phyloP scores from a whole-genome alignment of 1,284 basidiomycete species.

The Flammula alnicola region DNA sequence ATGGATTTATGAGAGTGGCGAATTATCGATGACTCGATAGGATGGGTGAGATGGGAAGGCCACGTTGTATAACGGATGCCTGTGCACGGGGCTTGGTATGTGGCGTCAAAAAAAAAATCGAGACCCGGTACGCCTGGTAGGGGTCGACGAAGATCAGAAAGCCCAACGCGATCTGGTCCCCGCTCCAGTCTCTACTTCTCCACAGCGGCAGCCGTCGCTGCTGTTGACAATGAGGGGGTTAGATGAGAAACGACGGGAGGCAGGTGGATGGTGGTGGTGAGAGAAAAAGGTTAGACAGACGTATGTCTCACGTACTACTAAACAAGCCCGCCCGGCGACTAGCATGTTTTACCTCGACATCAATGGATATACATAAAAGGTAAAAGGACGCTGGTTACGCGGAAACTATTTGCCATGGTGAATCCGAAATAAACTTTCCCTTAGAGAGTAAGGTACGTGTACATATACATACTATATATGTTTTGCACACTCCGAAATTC shows the following conservation, averaged over 20 bases:
- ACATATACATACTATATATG: neutral
- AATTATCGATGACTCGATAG: neutral
- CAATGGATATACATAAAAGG: neutral
- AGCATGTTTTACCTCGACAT: slow-evolving; percentile 5
- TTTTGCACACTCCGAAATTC: neutral
- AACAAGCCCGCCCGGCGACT: slow-evolving; percentile 1
- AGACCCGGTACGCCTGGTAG: slow-evolving; percentile 1
- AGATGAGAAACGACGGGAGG: neutral
- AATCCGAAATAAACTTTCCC: slow-evolving; percentile 4
- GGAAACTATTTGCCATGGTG: neutral
- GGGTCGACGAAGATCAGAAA: neutral
- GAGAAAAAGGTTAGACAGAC: neutral
- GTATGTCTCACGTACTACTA: slow-evolving; percentile 3
- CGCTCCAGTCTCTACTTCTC: too few relatives aligned
- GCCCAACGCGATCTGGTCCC: neutral
- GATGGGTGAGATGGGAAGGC: neutral
- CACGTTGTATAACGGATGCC: neutral
- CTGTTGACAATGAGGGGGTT: too few relatives aligned
- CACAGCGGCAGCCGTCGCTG: neutral
- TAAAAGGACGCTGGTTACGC: slow-evolving; percentile 2
- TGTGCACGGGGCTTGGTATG: neutral
- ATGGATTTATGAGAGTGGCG: slow-evolving; percentile 1
- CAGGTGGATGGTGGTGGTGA: slow-evolving; percentile 1
- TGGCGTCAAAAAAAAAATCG: neutral
- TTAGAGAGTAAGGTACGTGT: too few relatives aligned